These are phyloP conservation scores for Fagus sylvatica DNA, from an alignment of 306 rosid species.

Conservation along the genomic window DNA sequence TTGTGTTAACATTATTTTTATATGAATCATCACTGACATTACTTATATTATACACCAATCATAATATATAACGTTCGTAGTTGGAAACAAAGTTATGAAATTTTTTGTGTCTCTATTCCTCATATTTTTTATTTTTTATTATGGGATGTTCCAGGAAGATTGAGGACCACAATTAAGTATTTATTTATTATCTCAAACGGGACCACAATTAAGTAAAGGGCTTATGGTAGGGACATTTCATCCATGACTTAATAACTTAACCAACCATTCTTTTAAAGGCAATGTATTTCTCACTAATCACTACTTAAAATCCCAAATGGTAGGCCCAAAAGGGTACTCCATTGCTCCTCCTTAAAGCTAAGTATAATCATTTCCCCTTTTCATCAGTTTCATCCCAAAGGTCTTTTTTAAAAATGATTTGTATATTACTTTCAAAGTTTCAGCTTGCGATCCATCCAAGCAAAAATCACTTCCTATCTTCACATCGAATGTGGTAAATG, in stretches of 20 bases:
- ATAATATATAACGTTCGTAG: too few species aligned
- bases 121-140: too few species aligned
- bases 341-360: conserved; percentile 98
- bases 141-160: too few species aligned
- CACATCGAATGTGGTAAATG: conserved; percentile 82
- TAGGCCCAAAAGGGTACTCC: conserved; percentile 57
- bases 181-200: background rate
- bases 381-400: conserved; percentile 37
- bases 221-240: conserved; percentile 77
- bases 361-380: conserved; percentile 60
- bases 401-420: conserved; percentile 51
- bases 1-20: too few species aligned
- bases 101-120: too few species aligned
- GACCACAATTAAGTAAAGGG: conserved; percentile 39
- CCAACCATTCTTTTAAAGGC: conserved; percentile 70
- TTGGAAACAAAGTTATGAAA: too few species aligned
- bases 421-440: conserved; percentile 65
- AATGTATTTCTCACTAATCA: conserved; percentile 39
- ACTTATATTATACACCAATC: too few species aligned
- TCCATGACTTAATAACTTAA: conserved; percentile 83
- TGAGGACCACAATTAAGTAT: too few species aligned
- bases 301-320: conserved; percentile 33
- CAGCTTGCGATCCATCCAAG: conserved; percentile 97
- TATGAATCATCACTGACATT: too few species aligned
- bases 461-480: conserved; percentile 66